A percentile compares a stretch with the other conserved stretches of the same genome.
Evolutionary conservation across 164 flowering plant species (phyloP).

Genomic region (Brasenia schreberi): DNA sequence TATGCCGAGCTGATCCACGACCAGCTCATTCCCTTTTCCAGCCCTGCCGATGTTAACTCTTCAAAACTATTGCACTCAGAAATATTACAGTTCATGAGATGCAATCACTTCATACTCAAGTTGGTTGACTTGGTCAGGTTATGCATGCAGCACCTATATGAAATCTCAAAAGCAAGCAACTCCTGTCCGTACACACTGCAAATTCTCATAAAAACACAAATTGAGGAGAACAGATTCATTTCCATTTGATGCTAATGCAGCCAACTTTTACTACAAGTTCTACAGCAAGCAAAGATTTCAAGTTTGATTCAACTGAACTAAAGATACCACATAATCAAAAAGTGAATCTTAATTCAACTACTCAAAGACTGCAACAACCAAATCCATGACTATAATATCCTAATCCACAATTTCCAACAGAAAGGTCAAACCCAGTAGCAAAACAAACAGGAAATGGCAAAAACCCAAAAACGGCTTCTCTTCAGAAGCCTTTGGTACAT

Average conservation of each 20-base stretch:
- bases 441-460: not conserved
- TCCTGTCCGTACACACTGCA: no score
- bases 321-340: not conserved
- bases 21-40: no score
- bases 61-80: no score
- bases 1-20: no score
- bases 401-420: not conserved
- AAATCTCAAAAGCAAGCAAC: no score
- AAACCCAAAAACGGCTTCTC: not conserved
- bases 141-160: not conserved
- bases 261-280: not conserved
- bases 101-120: not conserved
- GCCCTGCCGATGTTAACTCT: no score
- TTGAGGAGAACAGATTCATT: not conserved
- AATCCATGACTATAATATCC: not conserved
- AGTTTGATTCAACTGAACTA: not conserved
- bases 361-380: not conserved
- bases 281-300: not conserved
- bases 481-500: not conserved
- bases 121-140: not conserved
- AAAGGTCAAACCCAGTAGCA: not conserved
- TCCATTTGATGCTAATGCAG: not conserved
- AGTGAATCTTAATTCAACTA: not conserved
- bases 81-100: no score
- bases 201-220: not conserved